Percentiles rank a stretch among this genome's conserved stretches.
Conservation (phyloP, 371 early-diverging fungal species). For the Rhizomucor pusillus region DNA sequence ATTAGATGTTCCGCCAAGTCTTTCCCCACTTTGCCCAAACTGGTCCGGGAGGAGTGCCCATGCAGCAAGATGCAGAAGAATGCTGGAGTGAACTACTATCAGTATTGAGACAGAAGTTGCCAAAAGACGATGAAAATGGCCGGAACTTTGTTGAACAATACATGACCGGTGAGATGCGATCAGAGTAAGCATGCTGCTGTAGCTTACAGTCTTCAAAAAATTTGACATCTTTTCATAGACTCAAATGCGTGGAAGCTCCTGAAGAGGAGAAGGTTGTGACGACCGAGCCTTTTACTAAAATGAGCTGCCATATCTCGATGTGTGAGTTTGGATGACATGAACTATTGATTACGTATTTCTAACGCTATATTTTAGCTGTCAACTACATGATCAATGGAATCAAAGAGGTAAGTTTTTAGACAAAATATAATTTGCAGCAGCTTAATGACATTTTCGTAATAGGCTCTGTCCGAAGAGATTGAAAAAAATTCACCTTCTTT, state of each 20-base stretch:
- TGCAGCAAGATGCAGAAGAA: conserved; percentile 99
- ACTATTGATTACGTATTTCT: not conserved
- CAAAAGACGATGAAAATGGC: conserved; percentile 45
- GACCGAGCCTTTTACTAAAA: conserved; percentile 72
- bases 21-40: conserved; percentile 88
- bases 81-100: conserved; percentile 85
- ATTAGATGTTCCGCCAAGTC: conserved; percentile 67
- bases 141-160: conserved; percentile 78
- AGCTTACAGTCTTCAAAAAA: not conserved
- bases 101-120: conserved; percentile 65
- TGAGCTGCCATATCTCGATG: conserved; percentile 82
- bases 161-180: conserved; percentile 77
- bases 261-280: conserved; percentile 66
- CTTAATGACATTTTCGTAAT: conserved; percentile 10
- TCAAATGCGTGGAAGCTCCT: conserved; percentile 79
- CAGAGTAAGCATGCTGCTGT: conserved; percentile 25
- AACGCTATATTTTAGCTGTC: conserved; percentile 19
- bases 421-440: conserved; percentile 15
- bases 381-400: conserved; percentile 74
- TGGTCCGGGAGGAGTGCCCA: conserved; percentile 66
- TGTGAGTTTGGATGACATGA: conserved; percentile 28
- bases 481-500: conserved; percentile 89
- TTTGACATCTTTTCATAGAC: conserved; percentile 21
- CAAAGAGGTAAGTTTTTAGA: conserved; percentile 29
- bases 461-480: conserved; percentile 72